phyloP scores from a whole-genome alignment of 345 rosid species.

The Eucalyptus leucophloia region DNA sequence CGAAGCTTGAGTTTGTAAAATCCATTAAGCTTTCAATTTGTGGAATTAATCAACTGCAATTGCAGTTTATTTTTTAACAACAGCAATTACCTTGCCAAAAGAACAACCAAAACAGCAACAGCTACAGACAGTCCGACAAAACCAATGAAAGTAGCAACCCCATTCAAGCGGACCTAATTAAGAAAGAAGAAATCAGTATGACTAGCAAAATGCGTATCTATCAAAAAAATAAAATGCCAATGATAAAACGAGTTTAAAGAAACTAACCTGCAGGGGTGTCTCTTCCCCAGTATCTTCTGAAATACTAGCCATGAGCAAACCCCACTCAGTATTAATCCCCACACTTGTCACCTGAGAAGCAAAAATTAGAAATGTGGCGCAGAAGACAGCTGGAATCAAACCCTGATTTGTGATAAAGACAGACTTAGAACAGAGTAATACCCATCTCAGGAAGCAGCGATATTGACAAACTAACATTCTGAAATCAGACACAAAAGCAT shows the following conservation, averaged over 20 bases:
- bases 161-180: conserved; percentile 87
- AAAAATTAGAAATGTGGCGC: not conserved
- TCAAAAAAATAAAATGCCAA: too few relatives aligned
- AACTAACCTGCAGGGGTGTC: conserved; percentile 87
- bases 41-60: not conserved
- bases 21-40: not conserved
- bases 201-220: fast-evolving
- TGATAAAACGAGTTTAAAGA: not conserved
- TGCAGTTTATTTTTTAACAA: not conserved
- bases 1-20: not conserved
- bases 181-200: not conserved
- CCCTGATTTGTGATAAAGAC: not conserved
- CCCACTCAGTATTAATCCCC: conserved; percentile 97
- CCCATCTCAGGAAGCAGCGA: not conserved
- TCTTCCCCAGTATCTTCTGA: conserved; percentile 99
- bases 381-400: not conserved
- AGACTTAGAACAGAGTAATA: not conserved
- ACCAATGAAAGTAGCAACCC: conserved; percentile 95
- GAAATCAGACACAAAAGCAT: not conserved
- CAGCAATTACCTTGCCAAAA: conserved; percentile 48
- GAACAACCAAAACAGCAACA: conserved; percentile 66
- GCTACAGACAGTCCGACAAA: conserved; percentile 88
- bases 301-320: conserved; percentile 90
- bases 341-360: conserved; percentile 71
- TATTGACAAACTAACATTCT: not conserved